These are phyloP conservation scores for Geosmithia morbida DNA, from an alignment of 2,329 filamentous ascomycete species.

Conservation along the genomic window DNA sequence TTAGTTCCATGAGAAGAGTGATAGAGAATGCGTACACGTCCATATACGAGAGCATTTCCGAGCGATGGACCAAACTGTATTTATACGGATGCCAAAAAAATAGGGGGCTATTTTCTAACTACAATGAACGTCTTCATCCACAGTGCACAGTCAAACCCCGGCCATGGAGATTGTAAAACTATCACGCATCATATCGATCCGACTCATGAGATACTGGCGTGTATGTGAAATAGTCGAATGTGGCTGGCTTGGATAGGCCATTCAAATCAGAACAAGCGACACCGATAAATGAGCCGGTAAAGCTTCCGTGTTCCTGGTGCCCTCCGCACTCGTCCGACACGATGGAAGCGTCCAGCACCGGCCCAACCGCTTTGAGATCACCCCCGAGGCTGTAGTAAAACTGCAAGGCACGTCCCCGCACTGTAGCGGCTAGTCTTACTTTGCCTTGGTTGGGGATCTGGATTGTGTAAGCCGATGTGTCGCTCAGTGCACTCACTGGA, in stretches of 20 bases:
- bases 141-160: background rate
- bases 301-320: slow-evolving; percentile 45
- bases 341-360: slow-evolving; percentile 42
- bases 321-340: slow-evolving; percentile 50
- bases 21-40: background rate
- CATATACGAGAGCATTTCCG: background rate
- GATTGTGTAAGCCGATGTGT: slow-evolving; percentile 26
- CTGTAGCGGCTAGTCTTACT: slow-evolving; percentile 32
- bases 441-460: slow-evolving; percentile 38
- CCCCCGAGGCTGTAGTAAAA: slow-evolving; percentile 38
- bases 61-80: background rate
- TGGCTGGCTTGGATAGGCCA: slow-evolving; percentile 28
- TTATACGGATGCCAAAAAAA: background rate
- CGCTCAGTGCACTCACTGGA: slow-evolving; percentile 31
- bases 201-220: slow-evolving; percentile 27
- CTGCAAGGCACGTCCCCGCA: slow-evolving; percentile 36
- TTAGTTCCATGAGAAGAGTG: background rate
- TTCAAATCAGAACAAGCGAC: slow-evolving; percentile 42
- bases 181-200: slow-evolving; percentile 29
- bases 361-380: slow-evolving; percentile 32
- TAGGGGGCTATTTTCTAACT: background rate
- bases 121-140: background rate
- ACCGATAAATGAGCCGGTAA: slow-evolving; percentile 46
- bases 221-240: slow-evolving; percentile 38
- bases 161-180: background rate